phyloP scores from a whole-genome alignment of 176 grass and related monocot species.

The Typha latifolia region DNA sequence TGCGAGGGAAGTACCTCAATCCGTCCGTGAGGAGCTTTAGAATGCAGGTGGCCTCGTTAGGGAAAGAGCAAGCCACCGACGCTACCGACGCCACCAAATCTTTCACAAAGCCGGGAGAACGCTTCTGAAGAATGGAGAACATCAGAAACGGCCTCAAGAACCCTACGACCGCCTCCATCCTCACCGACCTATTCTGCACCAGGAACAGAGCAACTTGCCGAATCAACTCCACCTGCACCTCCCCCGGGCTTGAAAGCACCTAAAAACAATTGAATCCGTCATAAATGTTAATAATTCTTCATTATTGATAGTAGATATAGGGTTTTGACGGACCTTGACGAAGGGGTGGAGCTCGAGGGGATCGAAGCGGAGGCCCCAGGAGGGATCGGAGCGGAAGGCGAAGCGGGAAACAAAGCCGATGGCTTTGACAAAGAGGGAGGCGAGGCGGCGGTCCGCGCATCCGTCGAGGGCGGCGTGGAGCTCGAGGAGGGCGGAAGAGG shows the following conservation, averaged over 20 bases:
- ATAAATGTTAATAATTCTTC: no score
- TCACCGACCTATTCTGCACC: slow-evolving; percentile 16
- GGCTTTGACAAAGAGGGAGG: slow-evolving; percentile 18
- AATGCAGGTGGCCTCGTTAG: slow-evolving; percentile 9
- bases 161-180: slow-evolving; percentile 14
- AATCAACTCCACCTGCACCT: slow-evolving; percentile 29
- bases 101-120: slow-evolving; percentile 23
- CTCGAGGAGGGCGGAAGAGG: slow-evolving; percentile 29
- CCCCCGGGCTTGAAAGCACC: slow-evolving; percentile 28
- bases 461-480: slow-evolving; percentile 23
- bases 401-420: slow-evolving; percentile 22
- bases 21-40: slow-evolving; percentile 48
- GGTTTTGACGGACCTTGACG: slow-evolving; percentile 20
- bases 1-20: slow-evolving; percentile 36
- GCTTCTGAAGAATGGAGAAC: slow-evolving; percentile 42
- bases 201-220: slow-evolving; percentile 46
- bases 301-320: no score
- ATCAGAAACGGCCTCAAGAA: slow-evolving; percentile 55
- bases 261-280: no score
- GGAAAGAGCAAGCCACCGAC: slow-evolving; percentile 17
- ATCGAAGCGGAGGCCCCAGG: slow-evolving; percentile 11
- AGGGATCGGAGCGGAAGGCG: slow-evolving; percentile 7
- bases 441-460: slow-evolving; percentile 1
- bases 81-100: slow-evolving; percentile 53
- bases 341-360: slow-evolving; percentile 42